Percentiles rank a stretch among this genome's conserved stretches.
phyloP scores from a whole-genome alignment of 2,329 filamentous ascomycete genomes.

The Hypoxylon sp. region DNA sequence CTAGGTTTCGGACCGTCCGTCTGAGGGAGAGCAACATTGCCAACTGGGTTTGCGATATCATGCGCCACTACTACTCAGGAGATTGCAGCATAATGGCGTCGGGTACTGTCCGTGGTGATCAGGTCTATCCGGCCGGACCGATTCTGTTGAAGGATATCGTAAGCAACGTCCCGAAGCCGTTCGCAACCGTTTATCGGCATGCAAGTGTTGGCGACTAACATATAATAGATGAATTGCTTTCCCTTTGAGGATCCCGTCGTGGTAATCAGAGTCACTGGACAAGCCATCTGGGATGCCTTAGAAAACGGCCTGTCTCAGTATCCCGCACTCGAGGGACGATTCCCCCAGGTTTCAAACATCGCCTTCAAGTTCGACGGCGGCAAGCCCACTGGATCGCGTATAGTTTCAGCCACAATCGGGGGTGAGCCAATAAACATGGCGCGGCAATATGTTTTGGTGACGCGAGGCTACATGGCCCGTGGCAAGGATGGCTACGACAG shows the following conservation, averaged over 20 bases:
- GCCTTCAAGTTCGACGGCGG: slow-evolving; percentile 78
- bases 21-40: slow-evolving; percentile 85
- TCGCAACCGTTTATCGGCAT: background rate
- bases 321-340: slow-evolving; percentile 86
- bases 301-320: slow-evolving; percentile 87
- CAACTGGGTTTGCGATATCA: slow-evolving; percentile 93
- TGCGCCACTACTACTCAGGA: slow-evolving; percentile 84
- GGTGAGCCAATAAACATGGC: slow-evolving; percentile 73
- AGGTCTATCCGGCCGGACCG: slow-evolving; percentile 86
- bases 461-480: slow-evolving; percentile 88
- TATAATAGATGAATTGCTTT: slow-evolving; percentile 77
- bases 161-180: slow-evolving; percentile 1
- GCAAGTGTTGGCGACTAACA: background rate
- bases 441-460: slow-evolving; percentile 79
- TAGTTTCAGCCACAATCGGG: slow-evolving; percentile 74
- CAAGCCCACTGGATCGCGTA: slow-evolving; percentile 71
- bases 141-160: slow-evolving; percentile 82
- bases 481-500: slow-evolving; percentile 89
- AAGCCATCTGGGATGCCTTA: slow-evolving; percentile 81
- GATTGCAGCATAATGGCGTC: slow-evolving; percentile 89
- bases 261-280: slow-evolving; percentile 78
- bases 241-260: slow-evolving; percentile 94
- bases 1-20: slow-evolving; percentile 86
- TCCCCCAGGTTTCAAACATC: slow-evolving; percentile 90
- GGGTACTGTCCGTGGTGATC: slow-evolving; percentile 89